Conservation (phyloP, 345 rosid species). For the Reutealis trisperma region DNA sequence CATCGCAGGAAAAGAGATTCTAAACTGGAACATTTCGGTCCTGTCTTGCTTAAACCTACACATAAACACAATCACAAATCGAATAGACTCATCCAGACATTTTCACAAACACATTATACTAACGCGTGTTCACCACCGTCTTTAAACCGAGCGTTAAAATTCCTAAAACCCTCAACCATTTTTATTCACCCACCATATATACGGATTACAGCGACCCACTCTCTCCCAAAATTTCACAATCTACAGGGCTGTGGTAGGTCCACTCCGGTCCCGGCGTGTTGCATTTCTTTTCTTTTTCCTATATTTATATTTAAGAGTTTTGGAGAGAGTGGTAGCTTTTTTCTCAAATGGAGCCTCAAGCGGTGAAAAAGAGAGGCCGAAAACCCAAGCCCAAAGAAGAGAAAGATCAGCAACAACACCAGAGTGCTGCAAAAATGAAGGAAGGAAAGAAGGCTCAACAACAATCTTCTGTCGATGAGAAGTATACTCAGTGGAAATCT, state of each 20-base stretch:
- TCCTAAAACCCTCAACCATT: not conserved
- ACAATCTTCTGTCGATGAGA: constrained; percentile 64
- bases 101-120: not conserved
- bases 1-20: too few relatives aligned
- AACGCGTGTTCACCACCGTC: constrained; percentile 2
- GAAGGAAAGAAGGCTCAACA: constrained; percentile 50
- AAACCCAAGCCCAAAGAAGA: constrained; percentile 88
- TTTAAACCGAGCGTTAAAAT: not conserved
- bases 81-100: too few relatives aligned
- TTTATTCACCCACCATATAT: not conserved
- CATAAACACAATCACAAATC: too few relatives aligned
- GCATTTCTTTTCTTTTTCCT: not conserved
- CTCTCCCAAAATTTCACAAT: not conserved
- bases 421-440: constrained; percentile 32
- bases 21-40: too few relatives aligned
- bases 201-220: not conserved
- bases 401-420: constrained; percentile 44
- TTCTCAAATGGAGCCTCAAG: constrained; percentile 18
- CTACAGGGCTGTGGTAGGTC: constrained; percentile 14
- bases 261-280: not conserved
- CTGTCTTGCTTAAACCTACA: too few relatives aligned
- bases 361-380: constrained; percentile 83
- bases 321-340: not conserved
- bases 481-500: constrained; percentile 93
- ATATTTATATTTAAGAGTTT: not conserved